phyloP scores from a whole-genome alignment of 2,329 filamentous ascomycete genomes.

The Lecanoromycetidae sp. region DNA sequence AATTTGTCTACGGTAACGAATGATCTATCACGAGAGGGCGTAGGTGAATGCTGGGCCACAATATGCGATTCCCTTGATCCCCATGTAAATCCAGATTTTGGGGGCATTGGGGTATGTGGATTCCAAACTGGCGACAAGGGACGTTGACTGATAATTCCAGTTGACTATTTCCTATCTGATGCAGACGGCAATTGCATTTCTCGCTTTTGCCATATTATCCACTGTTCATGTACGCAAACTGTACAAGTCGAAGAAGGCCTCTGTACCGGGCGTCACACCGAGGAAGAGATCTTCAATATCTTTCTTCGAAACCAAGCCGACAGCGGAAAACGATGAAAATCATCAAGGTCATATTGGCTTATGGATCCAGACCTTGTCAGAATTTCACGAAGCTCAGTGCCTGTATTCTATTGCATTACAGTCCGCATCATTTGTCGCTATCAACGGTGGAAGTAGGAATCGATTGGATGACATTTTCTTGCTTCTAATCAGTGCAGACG shows the following conservation, averaged over 20 bases:
- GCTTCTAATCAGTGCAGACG: not conserved
- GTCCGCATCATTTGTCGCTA: not conserved
- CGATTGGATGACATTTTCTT: slow-evolving; percentile 2
- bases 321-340: not conserved
- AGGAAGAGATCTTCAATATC: not conserved
- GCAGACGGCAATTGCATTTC: not conserved
- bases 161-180: not conserved
- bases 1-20: not conserved
- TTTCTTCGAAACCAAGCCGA: not conserved
- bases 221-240: not conserved
- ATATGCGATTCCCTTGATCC: not conserved
- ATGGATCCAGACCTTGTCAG: not conserved
- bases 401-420: not conserved
- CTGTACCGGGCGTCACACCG: not conserved
- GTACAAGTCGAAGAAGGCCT: not conserved
- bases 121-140: too few species aligned
- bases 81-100: not conserved
- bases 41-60: not conserved
- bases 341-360: not conserved
- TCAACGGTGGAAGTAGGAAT: not conserved
- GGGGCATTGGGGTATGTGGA: not conserved
- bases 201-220: not conserved
- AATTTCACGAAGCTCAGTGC: slow-evolving; percentile 2
- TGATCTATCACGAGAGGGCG: not conserved
- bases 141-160: not conserved